Evolutionary conservation across 2,329 filamentous ascomycete genomes (phyloP).

Genomic region (Penicillium sumatraense): DNA sequence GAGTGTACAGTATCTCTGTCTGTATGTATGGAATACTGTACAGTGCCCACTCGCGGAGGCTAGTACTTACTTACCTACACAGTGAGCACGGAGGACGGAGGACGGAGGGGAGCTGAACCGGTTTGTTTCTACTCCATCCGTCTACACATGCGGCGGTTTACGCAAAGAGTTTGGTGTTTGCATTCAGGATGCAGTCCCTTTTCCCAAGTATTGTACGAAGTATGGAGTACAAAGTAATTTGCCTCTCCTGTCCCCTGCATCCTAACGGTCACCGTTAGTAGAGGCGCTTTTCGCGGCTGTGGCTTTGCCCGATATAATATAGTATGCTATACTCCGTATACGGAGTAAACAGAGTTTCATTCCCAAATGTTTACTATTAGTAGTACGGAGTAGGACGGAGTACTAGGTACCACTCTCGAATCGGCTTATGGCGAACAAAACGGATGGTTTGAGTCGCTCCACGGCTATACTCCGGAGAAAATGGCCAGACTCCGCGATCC

Average conservation of each 20-base stretch:
- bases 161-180: neutral
- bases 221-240: neutral
- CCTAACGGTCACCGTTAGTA: slow-evolving; percentile 12
- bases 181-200: neutral
- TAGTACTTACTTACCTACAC: no score
- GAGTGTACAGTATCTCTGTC: neutral
- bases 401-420: neutral
- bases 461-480: slow-evolving; percentile 18
- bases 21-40: neutral
- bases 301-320: slow-evolving; percentile 10
- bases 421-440: neutral
- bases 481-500: neutral
- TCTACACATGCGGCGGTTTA: neutral
- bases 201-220: neutral
- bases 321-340: no score
- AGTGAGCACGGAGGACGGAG: neutral
- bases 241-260: neutral
- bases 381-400: no score
- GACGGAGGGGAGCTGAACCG: slow-evolving; percentile 3
- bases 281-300: slow-evolving; percentile 24
- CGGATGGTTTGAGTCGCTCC: slow-evolving; percentile 7
- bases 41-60: no score
- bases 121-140: neutral
- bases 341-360: neutral
- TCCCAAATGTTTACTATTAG: neutral